These are phyloP conservation scores for Linnemannia zychae DNA, from an alignment of 192 early-diverging fungal species.

Conservation along the genomic window DNA sequence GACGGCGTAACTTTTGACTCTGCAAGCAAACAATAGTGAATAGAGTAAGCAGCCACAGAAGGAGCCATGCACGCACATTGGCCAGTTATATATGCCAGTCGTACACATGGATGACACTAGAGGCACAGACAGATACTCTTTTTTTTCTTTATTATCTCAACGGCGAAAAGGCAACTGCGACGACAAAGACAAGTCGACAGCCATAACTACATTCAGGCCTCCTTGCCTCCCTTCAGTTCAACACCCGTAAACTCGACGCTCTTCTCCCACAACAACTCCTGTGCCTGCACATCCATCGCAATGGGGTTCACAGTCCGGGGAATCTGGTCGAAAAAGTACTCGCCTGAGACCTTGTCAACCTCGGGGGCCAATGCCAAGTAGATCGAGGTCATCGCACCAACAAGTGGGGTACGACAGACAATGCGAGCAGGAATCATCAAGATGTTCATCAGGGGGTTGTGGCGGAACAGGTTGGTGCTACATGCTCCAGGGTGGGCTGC, in stretches of 20 bases:
- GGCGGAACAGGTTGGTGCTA: conserved; percentile 64
- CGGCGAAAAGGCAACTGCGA: too few species aligned
- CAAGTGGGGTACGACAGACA: conserved; percentile 56
- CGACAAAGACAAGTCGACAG: background rate
- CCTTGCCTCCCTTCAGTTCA: conserved; percentile 21
- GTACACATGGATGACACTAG: background rate
- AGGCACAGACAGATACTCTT: too few species aligned
- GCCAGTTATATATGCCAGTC: background rate
- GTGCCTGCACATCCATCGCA: conserved; percentile 26
- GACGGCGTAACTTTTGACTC: too few species aligned
- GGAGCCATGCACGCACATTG: too few species aligned
- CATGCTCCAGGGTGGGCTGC: conserved; percentile 70
- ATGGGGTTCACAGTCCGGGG: conserved; percentile 35
- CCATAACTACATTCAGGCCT: background rate
- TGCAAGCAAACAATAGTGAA: too few species aligned
- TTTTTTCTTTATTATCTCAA: too few species aligned
- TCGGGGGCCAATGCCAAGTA: conserved; percentile 61
- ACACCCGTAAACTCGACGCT: conserved; percentile 46
- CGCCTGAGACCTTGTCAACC: conserved; percentile 56
- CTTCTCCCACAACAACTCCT: conserved; percentile 50
- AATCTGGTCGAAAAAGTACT: conserved; percentile 59
- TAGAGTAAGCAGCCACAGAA: too few species aligned
- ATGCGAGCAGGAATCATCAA: conserved; percentile 47
- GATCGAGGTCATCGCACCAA: conserved; percentile 58
- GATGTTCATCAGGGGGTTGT: conserved; percentile 54